phyloP scores from a whole-genome alignment of 2,329 filamentous ascomycete genomes.

The Trichoderma polysporum region DNA sequence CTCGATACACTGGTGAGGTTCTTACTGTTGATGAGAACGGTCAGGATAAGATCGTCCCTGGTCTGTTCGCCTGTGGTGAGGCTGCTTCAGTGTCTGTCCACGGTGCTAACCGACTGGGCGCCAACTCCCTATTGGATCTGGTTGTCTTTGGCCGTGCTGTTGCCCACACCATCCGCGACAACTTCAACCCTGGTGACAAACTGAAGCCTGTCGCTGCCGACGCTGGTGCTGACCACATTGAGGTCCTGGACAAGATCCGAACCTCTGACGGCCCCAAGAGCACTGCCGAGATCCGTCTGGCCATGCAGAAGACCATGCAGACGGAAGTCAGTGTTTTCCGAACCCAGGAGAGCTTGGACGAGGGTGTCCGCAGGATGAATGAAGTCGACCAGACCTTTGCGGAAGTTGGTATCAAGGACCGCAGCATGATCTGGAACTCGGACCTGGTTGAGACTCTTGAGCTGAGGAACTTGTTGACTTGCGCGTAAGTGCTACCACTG shows the following conservation, averaged over 20 bases:
- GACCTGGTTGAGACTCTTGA: slow-evolving; percentile 96
- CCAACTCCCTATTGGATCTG: slow-evolving; percentile 96
- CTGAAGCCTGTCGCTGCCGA: slow-evolving; percentile 80
- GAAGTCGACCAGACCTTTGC: slow-evolving; percentile 78
- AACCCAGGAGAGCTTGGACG: slow-evolving; percentile 88
- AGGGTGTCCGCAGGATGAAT: slow-evolving; percentile 85
- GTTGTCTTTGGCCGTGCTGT: slow-evolving; percentile 98
- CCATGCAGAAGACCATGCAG: slow-evolving; percentile 99
- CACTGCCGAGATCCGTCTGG: slow-evolving; percentile 82
- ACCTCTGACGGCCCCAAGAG: slow-evolving; percentile 81
- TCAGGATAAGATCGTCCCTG: slow-evolving; percentile 89
- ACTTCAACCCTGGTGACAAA: slow-evolving; percentile 78
- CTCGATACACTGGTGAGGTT: slow-evolving; percentile 95
- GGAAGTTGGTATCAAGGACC: slow-evolving; percentile 92
- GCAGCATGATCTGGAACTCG: slow-evolving; percentile 99
- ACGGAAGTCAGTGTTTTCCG: slow-evolving; percentile 95
- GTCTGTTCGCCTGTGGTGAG: slow-evolving; percentile 95
- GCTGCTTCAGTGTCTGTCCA: slow-evolving; percentile 97
- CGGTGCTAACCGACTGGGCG: slow-evolving; percentile 94
- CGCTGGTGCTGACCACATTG: slow-evolving; percentile 83
- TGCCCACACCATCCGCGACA: slow-evolving; percentile 94
- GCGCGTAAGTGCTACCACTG: slow-evolving; percentile 66
- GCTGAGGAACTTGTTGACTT: slow-evolving; percentile 91
- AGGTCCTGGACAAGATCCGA: slow-evolving; percentile 80
- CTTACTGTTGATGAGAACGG: slow-evolving; percentile 82